Base-by-base conservation (phyloP, 768 basidiomycete species). In the Leccinum uliginosum region DNA sequence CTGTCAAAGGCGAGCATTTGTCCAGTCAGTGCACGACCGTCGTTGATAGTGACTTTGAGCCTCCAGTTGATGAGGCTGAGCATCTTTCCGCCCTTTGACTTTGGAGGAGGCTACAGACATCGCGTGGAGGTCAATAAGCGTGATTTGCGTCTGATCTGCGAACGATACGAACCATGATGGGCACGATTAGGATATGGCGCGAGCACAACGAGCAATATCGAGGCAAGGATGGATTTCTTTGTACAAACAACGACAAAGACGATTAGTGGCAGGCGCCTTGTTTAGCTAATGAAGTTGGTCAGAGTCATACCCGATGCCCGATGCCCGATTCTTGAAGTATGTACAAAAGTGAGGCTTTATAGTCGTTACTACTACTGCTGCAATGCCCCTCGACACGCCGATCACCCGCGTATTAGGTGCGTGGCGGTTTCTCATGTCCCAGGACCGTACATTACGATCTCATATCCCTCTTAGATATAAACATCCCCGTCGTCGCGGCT, bases 1-100 rank as follows among this genome's bases (percentile, higher is more conserved):
- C 91, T 88, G 78, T 99, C 97, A 72, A 98, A 99, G 52, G 97
- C 97, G 72, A 99, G 89, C 92, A 98, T 97, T 77, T 98, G 97
- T 43, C 97, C 97, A 47, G 91, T 93, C 66, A 98, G 78, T 55
- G 90, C 84, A 73, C 97, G 91, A 58, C 94, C 94, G 74, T 99
- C 97, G 86, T 88, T 97, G 75, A 98, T 87, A 57, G 94, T 97
- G 57, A 98, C 87, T 76, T 91, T 95, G 63, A 99, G 83, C 74
- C 96, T 82, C 91, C 96, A 98, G 77, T 98, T 94, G 80, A 99
- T 85, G 77, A 98, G 87, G 73, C 87, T 76, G 72, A 96, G 87
- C 93, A 99, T 97, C 81, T 95, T 94, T 73, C 95, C 94, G 71
- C 93, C 93, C 79, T 96, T 95, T 46, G 93, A 92, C 79, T 97